These are phyloP conservation scores for Leptodermis oblonga DNA, from an alignment of 257 asterid species.

Conservation along the genomic window DNA sequence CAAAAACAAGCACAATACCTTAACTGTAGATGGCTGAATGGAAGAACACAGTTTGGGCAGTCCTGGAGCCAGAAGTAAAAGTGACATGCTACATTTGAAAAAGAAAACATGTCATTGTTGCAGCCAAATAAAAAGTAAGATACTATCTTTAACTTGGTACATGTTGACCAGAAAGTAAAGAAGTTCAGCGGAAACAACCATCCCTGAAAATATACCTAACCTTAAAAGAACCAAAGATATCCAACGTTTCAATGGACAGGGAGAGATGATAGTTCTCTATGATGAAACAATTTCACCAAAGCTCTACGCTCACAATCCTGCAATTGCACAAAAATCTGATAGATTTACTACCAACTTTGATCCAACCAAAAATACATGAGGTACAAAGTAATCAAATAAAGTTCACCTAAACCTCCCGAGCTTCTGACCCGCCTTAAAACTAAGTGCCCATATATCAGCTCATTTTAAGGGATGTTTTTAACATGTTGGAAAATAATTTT, in stretches of 20 bases:
- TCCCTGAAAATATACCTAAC: background rate
- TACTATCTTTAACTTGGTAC: background rate
- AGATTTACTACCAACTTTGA: background rate
- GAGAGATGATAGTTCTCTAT: constrained; percentile 23
- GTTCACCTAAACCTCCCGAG: background rate
- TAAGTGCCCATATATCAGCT: too few relatives aligned
- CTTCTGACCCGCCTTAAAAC: background rate
- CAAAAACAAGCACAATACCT: background rate
- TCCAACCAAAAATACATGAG: background rate
- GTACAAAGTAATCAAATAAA: background rate
- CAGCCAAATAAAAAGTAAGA: background rate
- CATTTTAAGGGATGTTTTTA: too few relatives aligned
- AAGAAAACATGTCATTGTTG: background rate
- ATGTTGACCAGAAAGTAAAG: background rate
- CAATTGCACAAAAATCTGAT: constrained; percentile 1
- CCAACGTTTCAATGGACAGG: constrained; percentile 15
- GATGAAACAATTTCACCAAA: constrained; percentile 42
- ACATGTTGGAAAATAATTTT: too few relatives aligned
- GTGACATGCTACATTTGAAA: background rate
- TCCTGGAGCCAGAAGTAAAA: background rate
- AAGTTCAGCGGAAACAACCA: background rate
- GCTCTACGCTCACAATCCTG: constrained; percentile 50
- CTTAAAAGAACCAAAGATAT: background rate
- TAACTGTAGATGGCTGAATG: background rate
- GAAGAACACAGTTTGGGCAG: background rate